Evolutionary conservation across 805 yeast genomes (phyloP).

Genomic region (Metschnikowia drakensbergensis): DNA sequence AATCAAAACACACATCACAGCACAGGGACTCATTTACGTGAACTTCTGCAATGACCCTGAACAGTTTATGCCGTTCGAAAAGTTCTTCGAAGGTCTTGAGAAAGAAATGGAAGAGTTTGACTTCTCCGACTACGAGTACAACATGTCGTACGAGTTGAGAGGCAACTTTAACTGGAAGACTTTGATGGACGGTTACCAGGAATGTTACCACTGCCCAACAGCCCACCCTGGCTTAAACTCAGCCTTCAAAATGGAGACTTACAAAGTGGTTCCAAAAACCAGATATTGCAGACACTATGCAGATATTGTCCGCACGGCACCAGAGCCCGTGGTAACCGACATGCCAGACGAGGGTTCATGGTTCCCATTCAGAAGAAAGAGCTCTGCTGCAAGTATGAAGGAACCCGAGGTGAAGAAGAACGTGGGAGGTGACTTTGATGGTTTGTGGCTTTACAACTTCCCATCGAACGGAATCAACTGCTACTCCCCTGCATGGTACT

Average conservation of each 20-base stretch:
- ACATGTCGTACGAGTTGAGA: constrained; percentile 60
- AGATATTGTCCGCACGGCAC: constrained; percentile 39
- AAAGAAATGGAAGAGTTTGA: constrained; percentile 55
- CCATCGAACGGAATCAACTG: constrained; percentile 62
- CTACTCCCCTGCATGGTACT: constrained; percentile 65
- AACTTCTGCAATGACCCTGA: constrained; percentile 46
- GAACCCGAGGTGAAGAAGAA: constrained; percentile 36
- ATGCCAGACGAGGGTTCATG: constrained; percentile 35
- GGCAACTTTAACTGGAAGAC: constrained; percentile 67
- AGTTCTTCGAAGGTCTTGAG: constrained; percentile 50
- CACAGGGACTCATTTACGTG: constrained; percentile 54
- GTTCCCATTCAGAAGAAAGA: constrained; percentile 49
- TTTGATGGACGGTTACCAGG: constrained; percentile 65
- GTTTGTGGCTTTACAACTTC: constrained; percentile 58
- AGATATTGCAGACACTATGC: constrained; percentile 63
- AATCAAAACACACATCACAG: constrained; percentile 51
- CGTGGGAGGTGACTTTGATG: constrained; percentile 60
- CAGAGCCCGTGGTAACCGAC: constrained; percentile 10
- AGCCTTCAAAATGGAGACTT: constrained; percentile 62
- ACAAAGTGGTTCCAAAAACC: constrained; percentile 56
- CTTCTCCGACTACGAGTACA: constrained; percentile 57
- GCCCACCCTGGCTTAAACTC: constrained; percentile 59
- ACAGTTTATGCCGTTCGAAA: constrained; percentile 45
- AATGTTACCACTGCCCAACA: constrained; percentile 66
- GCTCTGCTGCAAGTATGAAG: constrained; percentile 11